Base-by-base conservation (phyloP, 106 monocot genomes). In the Acorus calamus region DNA sequence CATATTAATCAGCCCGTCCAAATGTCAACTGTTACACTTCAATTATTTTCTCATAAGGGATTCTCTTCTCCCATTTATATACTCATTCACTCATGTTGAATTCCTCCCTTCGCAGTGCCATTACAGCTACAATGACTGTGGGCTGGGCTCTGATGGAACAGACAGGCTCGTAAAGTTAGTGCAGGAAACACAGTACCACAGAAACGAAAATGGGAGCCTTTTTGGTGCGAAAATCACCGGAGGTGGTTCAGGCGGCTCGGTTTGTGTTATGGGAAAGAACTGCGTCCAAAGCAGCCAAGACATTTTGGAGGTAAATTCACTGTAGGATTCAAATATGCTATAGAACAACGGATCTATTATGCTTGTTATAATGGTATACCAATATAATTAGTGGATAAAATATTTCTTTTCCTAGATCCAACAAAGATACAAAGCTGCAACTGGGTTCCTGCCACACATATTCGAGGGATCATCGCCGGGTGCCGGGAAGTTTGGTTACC, bases 161-260 rank as follows among this genome's bases (percentile, higher is more conserved):
- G 81, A 89, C 50, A 73, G 87, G 59, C 87, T 96, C 50, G 94
- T 96, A 4, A 80, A 81, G 8, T 58, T 96, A 52, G 94, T 96
- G 4, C 94, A 85, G 74, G 87, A 96, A 72, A 72, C 85, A 80
- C 94, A 96, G 63, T 90, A 87, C 74, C 67, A 76, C 2, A 71
- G 63, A 49, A 70, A 63, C 42, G 81, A 65, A 47, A 78, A 49
- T 44, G 57, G 77, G 4, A 96, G 73, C n/a, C 78, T 96, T 28
- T 87, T 83, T 78, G 90, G 94, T 71, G 90, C 90, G 46, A 96
- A 96, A 73, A 96, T 90, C 45, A 96, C 90, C n/a, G 94, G 94
- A 14, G 94, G 94, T 5, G 94, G 94, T 42, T 96, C 94, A 5
- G 94, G 94, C 55, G 94, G 94, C 42, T 72, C 87, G 10, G 82